A percentile compares a stretch with the other conserved stretches of the same genome.
Evolutionary conservation across 2,329 filamentous ascomycete species (phyloP).

Genomic region (Penicillium corylophilum): DNA sequence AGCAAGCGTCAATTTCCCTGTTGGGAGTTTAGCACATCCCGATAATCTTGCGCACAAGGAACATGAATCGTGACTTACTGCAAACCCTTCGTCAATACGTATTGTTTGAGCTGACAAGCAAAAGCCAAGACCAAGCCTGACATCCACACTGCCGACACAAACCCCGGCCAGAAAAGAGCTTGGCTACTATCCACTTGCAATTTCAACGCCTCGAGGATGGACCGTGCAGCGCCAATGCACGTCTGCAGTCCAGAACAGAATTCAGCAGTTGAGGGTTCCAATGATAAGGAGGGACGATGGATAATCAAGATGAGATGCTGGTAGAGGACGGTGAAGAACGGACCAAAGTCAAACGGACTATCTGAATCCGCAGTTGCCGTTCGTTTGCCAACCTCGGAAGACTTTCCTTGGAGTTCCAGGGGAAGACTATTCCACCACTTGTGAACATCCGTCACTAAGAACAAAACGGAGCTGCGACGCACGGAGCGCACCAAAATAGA

Average conservation of each 20-base stretch:
- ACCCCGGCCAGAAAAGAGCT: constrained; percentile 41
- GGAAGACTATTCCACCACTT: constrained; percentile 47
- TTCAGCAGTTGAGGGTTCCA: constrained; percentile 38
- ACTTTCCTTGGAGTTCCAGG: constrained; percentile 24
- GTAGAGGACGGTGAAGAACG: constrained; percentile 44
- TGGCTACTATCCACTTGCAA: constrained; percentile 33
- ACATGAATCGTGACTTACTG: constrained; percentile 23
- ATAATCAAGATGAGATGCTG: constrained; percentile 43
- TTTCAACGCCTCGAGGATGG: constrained; percentile 38
- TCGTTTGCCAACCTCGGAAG: background rate
- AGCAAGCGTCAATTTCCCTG: constrained; percentile 39
- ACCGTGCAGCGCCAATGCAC: constrained; percentile 42
- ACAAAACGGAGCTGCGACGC: constrained; percentile 37
- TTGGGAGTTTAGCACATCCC: constrained; percentile 4
- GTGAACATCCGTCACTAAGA: constrained; percentile 42
- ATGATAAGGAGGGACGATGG: constrained; percentile 40
- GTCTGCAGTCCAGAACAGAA: constrained; percentile 43
- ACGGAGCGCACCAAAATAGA: constrained; percentile 43
- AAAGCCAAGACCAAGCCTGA: constrained; percentile 43
- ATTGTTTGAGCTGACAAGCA: constrained; percentile 42
- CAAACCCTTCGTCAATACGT: constrained; percentile 34
- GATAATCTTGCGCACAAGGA: background rate
- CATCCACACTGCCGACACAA: constrained; percentile 44
- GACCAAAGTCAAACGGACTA: constrained; percentile 32
- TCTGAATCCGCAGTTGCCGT: background rate